Conservation (phyloP, 2,329 filamentous ascomycete species). For the Alternaria triticimaculans region DNA sequence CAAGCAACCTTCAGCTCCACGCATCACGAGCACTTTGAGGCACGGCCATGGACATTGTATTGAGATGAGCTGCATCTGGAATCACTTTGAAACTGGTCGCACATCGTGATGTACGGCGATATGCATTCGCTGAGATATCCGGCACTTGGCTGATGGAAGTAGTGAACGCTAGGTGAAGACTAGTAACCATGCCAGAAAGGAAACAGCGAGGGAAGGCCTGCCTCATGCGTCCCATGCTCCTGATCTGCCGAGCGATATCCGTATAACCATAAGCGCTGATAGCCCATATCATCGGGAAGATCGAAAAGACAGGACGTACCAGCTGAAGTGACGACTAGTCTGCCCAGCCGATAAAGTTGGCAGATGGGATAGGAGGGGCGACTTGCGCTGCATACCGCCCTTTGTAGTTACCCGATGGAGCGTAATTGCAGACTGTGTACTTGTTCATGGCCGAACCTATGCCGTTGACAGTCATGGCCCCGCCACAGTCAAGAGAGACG, state of each 20-base stretch:
- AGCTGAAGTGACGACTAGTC: constrained; percentile 30
- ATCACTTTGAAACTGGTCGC: neutral
- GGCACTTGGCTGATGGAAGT: constrained; percentile 1
- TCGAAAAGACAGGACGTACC: neutral
- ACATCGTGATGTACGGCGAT: constrained; percentile 8
- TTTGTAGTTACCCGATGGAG: constrained; percentile 66
- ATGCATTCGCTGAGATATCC: neutral
- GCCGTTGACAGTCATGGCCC: constrained; percentile 31
- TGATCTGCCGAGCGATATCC: neutral
- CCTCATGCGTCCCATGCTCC: neutral
- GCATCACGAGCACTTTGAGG: neutral
- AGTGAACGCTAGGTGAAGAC: neutral
- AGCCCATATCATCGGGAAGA: neutral
- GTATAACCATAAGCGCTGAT: neutral
- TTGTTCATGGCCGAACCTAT: constrained; percentile 31
- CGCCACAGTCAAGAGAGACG: constrained; percentile 40
- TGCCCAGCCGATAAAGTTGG: constrained; percentile 34
- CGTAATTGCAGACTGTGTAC: constrained; percentile 87
- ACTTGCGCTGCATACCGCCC: constrained; percentile 64
- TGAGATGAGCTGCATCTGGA: neutral
- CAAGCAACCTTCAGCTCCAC: neutral
- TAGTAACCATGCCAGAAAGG: neutral
- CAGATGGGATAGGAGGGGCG: constrained; percentile 41
- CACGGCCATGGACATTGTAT: neutral
- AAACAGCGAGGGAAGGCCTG: neutral